Percentiles rank a stretch among this genome's conserved stretches.
Evolutionary conservation across 306 rosid genomes (phyloP).

Genomic region (Lotus japonicus): DNA sequence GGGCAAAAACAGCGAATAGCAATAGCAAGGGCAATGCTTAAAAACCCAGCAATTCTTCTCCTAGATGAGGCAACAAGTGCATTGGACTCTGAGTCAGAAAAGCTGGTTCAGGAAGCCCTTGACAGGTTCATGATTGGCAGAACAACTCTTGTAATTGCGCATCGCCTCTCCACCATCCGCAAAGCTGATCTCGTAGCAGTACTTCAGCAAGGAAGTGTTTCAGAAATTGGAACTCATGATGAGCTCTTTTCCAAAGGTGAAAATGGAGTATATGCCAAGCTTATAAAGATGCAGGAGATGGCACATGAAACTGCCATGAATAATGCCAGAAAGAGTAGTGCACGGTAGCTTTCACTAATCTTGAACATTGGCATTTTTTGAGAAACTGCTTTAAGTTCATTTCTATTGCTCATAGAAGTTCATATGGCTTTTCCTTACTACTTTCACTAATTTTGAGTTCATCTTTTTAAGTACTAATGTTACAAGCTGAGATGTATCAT

Average conservation of each 20-base stretch:
- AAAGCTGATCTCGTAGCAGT: constrained; percentile 98
- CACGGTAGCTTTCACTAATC: constrained; percentile 47
- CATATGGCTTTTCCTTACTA: not conserved
- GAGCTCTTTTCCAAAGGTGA: constrained; percentile 85
- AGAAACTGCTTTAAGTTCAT: not conserved
- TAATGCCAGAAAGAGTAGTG: constrained; percentile 97
- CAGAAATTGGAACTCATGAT: constrained; percentile 93
- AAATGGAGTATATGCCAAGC: constrained; percentile 91
- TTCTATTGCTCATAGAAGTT: too few species aligned
- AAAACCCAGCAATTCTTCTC: constrained; percentile 93
- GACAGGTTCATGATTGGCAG: constrained; percentile 98
- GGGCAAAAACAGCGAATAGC: constrained; percentile 99
- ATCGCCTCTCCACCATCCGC: constrained; percentile 95
- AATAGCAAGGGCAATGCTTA: constrained; percentile 97
- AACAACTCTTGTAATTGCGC: constrained; percentile 95
- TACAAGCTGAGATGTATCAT: not conserved
- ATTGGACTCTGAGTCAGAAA: constrained; percentile 93
- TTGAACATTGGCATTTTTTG: not conserved
- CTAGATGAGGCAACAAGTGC: constrained; percentile 99
- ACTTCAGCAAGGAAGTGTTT: constrained; percentile 87
- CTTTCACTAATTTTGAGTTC: not conserved
- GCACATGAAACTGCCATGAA: constrained; percentile 90
- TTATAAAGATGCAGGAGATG: constrained; percentile 81
- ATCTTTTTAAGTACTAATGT: not conserved
- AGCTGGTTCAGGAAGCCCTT: constrained; percentile 96